Evolutionary conservation across 495 filamentous ascomycete species (phyloP).

Genomic region (Aspergillus hancockii): DNA sequence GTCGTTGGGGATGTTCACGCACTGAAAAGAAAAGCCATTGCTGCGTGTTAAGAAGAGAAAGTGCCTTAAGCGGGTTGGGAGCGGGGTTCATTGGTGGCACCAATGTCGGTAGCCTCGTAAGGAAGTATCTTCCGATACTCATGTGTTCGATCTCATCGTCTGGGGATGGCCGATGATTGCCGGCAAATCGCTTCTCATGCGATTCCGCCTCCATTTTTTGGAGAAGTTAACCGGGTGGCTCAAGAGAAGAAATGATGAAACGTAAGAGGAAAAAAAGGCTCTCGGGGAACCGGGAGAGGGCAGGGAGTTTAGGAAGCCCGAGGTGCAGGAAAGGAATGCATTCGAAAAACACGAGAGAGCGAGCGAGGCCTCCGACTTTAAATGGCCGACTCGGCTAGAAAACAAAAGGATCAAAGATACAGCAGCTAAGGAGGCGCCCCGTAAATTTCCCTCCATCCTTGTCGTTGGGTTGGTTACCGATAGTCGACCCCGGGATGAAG

Average conservation of each 20-base stretch:
- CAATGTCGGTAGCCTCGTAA: slow-evolving; percentile 70
- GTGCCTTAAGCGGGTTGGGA: slow-evolving; percentile 73
- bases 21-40: slow-evolving; percentile 87
- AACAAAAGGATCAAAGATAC: background rate
- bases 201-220: slow-evolving; percentile 2
- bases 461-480: background rate
- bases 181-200: slow-evolving; percentile 8
- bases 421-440: background rate
- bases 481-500: background rate
- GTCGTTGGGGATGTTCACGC: background rate
- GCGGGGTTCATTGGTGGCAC: slow-evolving; percentile 76
- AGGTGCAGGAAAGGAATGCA: background rate
- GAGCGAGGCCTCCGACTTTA: background rate
- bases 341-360: background rate
- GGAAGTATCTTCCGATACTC: slow-evolving; percentile 61
- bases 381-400: background rate
- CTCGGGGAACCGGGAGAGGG: background rate
- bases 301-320: too few species aligned
- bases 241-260: background rate
- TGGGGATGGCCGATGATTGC: slow-evolving; percentile 7
- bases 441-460: background rate
- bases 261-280: background rate
- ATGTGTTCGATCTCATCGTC: slow-evolving; percentile 45
- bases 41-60: slow-evolving; percentile 66
- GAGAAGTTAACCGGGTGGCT: background rate